Percentiles rank a stretch among this genome's conserved stretches.
Evolutionary conservation across 495 filamentous ascomycete genomes (phyloP).

Genomic region (Cryomyces minteri): DNA sequence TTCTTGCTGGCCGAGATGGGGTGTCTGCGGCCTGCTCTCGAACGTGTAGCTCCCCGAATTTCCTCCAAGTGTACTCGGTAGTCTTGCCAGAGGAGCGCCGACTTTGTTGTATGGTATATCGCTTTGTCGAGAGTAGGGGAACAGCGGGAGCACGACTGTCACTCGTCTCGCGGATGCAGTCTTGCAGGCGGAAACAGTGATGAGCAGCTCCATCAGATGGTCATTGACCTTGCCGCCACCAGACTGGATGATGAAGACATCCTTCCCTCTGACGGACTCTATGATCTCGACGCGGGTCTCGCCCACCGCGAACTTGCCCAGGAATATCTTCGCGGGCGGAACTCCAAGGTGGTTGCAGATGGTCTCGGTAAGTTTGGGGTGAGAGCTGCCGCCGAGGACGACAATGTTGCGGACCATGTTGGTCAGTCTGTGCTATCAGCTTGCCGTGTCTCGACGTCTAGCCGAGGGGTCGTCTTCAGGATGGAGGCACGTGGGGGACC

Average conservation of each 20-base stretch:
- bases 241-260: constrained; percentile 93
- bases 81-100: constrained; percentile 72
- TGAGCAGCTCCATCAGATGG: constrained; percentile 85
- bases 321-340: constrained; percentile 58
- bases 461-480: too few relatives aligned
- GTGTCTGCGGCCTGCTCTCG: constrained; percentile 78
- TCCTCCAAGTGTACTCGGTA: constrained; percentile 20
- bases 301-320: constrained; percentile 83
- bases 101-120: constrained; percentile 92
- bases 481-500: too few relatives aligned
- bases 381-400: constrained; percentile 81
- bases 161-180: constrained; percentile 82
- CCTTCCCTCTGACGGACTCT: constrained; percentile 90
- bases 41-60: constrained; percentile 58
- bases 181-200: constrained; percentile 93
- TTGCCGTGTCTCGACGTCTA: too few relatives aligned
- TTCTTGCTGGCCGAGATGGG: constrained; percentile 45
- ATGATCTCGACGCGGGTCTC: constrained; percentile 90
- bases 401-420: constrained; percentile 91
- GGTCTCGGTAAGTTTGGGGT: constrained; percentile 66
- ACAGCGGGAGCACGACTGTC: constrained; percentile 85
- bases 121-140: constrained; percentile 88
- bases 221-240: constrained; percentile 87
- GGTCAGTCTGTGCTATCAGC: too few relatives aligned
- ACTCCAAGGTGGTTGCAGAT: constrained; percentile 80